A percentile compares a stretch with the other conserved stretches of the same genome.
Evolutionary conservation across 1,284 basidiomycete genomes (phyloP).

Genomic region (Naganishia albida): DNA sequence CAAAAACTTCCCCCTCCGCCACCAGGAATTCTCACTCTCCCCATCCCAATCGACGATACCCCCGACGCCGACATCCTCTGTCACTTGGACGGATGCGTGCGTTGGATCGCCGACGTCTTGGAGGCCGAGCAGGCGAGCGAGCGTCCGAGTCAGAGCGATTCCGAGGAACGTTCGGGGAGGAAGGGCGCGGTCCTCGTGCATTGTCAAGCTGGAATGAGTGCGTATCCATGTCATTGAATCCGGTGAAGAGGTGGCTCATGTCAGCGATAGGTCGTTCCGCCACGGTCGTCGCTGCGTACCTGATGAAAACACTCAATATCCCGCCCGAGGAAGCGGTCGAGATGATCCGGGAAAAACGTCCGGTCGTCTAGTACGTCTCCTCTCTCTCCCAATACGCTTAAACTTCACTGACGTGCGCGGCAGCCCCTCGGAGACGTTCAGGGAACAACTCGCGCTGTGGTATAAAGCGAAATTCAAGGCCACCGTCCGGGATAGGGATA

Average conservation of each 20-base stretch:
- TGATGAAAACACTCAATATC: conserved; percentile 73
- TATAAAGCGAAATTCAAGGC: conserved; percentile 70
- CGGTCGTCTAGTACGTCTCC: conserved; percentile 63
- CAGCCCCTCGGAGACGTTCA: conserved; percentile 77
- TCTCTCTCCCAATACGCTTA: no score
- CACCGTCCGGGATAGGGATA: conserved; percentile 67
- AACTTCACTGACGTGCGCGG: neutral
- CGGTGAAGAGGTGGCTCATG: no score
- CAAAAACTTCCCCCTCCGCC: conserved; percentile 42
- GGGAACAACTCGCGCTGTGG: conserved; percentile 74
- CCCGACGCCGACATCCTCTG: conserved; percentile 65
- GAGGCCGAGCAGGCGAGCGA: conserved; percentile 34
- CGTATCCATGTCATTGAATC: conserved; percentile 46
- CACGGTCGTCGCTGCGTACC: conserved; percentile 76
- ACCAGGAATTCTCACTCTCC: conserved; percentile 42
- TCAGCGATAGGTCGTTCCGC: conserved; percentile 67
- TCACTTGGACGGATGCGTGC: conserved; percentile 72
- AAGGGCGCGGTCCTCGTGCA: conserved; percentile 77
- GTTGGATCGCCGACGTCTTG: conserved; percentile 75
- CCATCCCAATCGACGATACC: conserved; percentile 53
- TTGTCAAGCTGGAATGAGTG: conserved; percentile 82
- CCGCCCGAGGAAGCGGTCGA: conserved; percentile 67
- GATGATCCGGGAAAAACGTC: conserved; percentile 65
- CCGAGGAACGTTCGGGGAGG: conserved; percentile 39
- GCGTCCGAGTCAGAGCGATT: no score